Evolutionary conservation across 192 early-diverging fungal genomes (phyloP).

Genomic region (Entomortierella parvispora): DNA sequence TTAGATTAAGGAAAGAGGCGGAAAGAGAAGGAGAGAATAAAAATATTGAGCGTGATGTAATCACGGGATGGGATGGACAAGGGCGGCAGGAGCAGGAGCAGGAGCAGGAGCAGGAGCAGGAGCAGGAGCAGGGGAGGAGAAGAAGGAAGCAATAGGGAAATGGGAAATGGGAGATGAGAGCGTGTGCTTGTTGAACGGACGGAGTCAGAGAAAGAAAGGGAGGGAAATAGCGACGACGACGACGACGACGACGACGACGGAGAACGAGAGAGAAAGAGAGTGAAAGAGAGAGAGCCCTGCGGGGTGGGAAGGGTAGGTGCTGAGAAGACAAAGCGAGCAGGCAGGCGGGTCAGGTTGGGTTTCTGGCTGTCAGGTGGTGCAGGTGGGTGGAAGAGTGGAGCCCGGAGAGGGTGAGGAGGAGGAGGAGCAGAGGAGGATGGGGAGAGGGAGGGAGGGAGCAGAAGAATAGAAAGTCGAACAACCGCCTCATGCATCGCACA

Average conservation of each 20-base stretch:
- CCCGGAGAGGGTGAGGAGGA: neutral
- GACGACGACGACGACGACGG: neutral
- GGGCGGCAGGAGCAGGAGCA: neutral
- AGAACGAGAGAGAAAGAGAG: neutral
- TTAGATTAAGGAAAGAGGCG: conserved; percentile 6
- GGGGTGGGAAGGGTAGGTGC: neutral
- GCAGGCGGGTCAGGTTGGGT: no score
- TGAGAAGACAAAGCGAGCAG: no score
- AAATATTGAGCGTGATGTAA: neutral
- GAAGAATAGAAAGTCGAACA: no score
- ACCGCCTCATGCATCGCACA: no score
- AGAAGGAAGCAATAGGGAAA: neutral
- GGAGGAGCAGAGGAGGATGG: no score
- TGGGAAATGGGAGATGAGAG: neutral
- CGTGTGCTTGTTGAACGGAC: neutral
- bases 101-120: neutral
- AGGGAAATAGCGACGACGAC: neutral
- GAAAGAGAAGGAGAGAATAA: neutral
- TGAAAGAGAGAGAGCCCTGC: neutral
- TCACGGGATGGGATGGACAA: neutral
- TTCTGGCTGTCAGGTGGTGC: conserved; percentile 1
- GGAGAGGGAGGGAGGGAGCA: no score
- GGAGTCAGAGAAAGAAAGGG: neutral
- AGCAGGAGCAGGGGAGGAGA: neutral
- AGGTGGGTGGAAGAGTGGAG: neutral